Evolutionary conservation across 164 flowering plant species (phyloP), one percentile per base, ranked within the genome.

Genomic region (Stephania cephalantha): DNA sequence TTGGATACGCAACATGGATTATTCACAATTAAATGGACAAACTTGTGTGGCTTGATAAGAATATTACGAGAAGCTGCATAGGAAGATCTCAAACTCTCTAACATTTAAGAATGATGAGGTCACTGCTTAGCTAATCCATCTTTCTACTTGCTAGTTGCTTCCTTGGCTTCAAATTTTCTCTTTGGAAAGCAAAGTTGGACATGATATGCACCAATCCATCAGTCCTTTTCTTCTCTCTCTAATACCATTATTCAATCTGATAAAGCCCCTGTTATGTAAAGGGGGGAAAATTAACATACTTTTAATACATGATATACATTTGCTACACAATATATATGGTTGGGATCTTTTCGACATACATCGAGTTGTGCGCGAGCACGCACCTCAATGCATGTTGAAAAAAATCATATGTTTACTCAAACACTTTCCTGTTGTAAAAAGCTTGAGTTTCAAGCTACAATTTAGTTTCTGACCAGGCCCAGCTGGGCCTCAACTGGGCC

Each of bases 61-160:
- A 10, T 50, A 50, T 15, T 50, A 10, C 11, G 53, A 8, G 53
- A 12, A 48, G 6, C 55, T 50, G 53, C 53, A 48, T 12, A 50
- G 55, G 55, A 50, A 50, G 15, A 11, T 15, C 55, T 1, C 17
- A 11, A 11, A 48, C 2, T 8, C 55, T 50, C 17, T 2, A 9
- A 2, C 12, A 50, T 35, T 35, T 9, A 15, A 46, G 22, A 46
- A 9, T 45, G 17, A 71, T 71, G 73, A 71, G 73, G 61, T 71
- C 61, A 71, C 61, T 29, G 73, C 73, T 71, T 22, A 71, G 61
- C 73, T 20, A 71, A 71, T 46, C 63, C 7, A 9, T 50, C 55
- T 50, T 18, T 46, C 31, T 70, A 2, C 30, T 35, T 4, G 42
- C 42, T 35, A 35, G 8, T 3, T 2, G 11, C 13, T 20, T 45